phyloP scores from a whole-genome alignment of 495 filamentous ascomycete species.

The Talaromyces proteolyticus region DNA sequence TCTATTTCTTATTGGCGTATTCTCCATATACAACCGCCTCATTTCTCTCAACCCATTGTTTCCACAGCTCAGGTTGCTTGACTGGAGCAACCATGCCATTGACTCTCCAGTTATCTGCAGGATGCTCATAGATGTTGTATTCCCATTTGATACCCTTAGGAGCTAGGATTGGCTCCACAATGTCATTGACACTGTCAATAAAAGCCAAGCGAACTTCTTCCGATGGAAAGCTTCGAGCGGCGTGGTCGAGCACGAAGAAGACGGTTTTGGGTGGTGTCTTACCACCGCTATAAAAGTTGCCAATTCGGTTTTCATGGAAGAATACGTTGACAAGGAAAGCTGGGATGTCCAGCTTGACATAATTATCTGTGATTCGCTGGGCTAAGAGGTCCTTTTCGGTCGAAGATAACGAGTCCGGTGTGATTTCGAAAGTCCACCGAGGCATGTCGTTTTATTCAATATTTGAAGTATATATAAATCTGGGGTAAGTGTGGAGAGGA shows the following conservation, averaged over 20 bases:
- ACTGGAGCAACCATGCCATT: conserved; percentile 11
- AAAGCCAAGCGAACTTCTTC: conserved; percentile 4
- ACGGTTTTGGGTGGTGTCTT: conserved; percentile 5
- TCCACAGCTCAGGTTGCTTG: conserved; percentile 6
- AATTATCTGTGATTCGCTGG: background rate
- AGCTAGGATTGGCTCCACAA: conserved; percentile 6
- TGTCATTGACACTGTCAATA: conserved; percentile 4
- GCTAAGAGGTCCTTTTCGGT: conserved; percentile 3
- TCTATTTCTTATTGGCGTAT: background rate
- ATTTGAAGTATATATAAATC: too few relatives aligned
- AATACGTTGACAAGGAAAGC: conserved; percentile 9
- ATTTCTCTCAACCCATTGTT: conserved; percentile 9
- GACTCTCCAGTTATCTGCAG: conserved; percentile 9
- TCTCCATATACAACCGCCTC: conserved; percentile 5
- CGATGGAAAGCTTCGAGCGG: background rate
- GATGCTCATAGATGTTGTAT: conserved; percentile 12
- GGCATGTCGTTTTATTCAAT: too few relatives aligned
- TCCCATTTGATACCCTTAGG: conserved; percentile 10
- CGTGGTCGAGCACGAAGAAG: conserved; percentile 9
- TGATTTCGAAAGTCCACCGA: conserved; percentile 8
- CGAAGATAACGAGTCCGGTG: conserved; percentile 1
- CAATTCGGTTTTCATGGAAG: conserved; percentile 8
- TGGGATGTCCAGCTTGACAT: conserved; percentile 4
- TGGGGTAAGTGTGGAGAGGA: too few relatives aligned
- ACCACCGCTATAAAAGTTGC: conserved; percentile 8